These are phyloP conservation scores for Ustanciosporium gigantosporum DNA, from an alignment of 1,284 basidiomycete species.

Conservation along the genomic window DNA sequence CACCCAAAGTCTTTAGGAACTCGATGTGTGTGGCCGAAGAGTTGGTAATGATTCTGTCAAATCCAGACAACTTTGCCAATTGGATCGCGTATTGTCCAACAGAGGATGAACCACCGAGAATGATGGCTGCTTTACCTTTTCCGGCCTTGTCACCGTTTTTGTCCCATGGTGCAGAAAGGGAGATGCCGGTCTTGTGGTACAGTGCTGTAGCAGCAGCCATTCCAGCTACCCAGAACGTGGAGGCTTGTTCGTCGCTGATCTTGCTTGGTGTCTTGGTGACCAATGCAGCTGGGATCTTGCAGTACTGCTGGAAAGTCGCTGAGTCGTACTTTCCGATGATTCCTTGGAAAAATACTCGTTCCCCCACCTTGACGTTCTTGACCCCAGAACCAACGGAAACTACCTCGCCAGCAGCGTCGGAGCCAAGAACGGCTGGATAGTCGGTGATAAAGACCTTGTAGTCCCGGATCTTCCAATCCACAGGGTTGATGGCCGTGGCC, in stretches of 20 bases:
- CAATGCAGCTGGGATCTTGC: constrained; percentile 34
- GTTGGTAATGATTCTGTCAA: constrained; percentile 40
- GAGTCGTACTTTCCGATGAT: constrained; percentile 31
- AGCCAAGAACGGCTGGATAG: constrained; percentile 42
- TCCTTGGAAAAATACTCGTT: constrained; percentile 54
- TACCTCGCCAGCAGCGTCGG: constrained; percentile 44
- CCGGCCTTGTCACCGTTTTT: constrained; percentile 21
- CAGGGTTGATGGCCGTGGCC: constrained; percentile 48
- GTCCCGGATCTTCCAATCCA: constrained; percentile 49
- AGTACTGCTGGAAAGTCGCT: constrained; percentile 48
- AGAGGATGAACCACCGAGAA: constrained; percentile 40
- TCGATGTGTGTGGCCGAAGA: constrained; percentile 27
- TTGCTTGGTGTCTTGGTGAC: constrained; percentile 35
- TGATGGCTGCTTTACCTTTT: constrained; percentile 39
- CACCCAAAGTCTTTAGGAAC: constrained; percentile 38
- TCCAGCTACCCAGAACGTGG: constrained; percentile 38
- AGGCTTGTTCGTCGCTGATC: constrained; percentile 42
- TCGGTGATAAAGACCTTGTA: constrained; percentile 23
- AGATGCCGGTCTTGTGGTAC: constrained; percentile 33
- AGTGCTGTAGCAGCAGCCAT: constrained; percentile 33
- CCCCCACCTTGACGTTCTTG: constrained; percentile 27
- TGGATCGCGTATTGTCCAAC: constrained; percentile 53
- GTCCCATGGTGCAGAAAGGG: constrained; percentile 38
- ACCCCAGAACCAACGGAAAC: constrained; percentile 20
- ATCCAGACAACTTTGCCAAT: constrained; percentile 42